phyloP scores from a whole-genome alignment of 1,284 basidiomycete genomes.

The Mycosarcoma maydis region DNA sequence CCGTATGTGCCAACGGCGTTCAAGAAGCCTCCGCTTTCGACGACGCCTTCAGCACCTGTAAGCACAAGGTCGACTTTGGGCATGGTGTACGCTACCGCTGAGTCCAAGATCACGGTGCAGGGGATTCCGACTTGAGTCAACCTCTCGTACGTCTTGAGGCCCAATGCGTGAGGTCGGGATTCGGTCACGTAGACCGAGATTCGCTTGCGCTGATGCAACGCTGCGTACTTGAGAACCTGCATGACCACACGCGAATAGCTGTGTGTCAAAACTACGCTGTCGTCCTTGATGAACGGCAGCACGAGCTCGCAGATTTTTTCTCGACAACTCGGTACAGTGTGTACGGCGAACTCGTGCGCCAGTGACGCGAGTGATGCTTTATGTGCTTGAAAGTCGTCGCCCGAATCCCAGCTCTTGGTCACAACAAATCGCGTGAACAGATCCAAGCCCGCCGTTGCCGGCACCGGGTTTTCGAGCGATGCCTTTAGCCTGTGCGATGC shows the following conservation, averaged over 20 bases:
- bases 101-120: constrained; percentile 92
- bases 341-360: constrained; percentile 77
- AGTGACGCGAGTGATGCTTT: constrained; percentile 82
- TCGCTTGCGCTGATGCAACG: constrained; percentile 80
- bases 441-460: constrained; percentile 87
- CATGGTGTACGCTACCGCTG: constrained; percentile 96
- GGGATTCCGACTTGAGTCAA: constrained; percentile 81
- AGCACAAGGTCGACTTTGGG: constrained; percentile 93
- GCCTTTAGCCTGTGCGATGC: constrained; percentile 76
- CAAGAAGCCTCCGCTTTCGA: constrained; percentile 77
- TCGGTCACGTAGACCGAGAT: constrained; percentile 98
- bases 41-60: constrained; percentile 95
- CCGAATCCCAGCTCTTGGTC: constrained; percentile 81
- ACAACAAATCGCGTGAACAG: constrained; percentile 89
- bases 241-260: constrained; percentile 95
- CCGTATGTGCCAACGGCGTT: constrained; percentile 89
- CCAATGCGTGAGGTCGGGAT: constrained; percentile 82
- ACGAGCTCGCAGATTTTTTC: constrained; percentile 89
- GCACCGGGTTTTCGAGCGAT: constrained; percentile 79
- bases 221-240: constrained; percentile 82
- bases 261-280: constrained; percentile 89
- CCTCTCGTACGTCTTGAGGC: constrained; percentile 57
- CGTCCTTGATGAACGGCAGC: constrained; percentile 91
- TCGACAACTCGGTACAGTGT: constrained; percentile 73
- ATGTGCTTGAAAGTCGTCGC: constrained; percentile 80